phyloP scores from a whole-genome alignment of 169 alveolate species.

The Plasmodium berghei region DNA sequence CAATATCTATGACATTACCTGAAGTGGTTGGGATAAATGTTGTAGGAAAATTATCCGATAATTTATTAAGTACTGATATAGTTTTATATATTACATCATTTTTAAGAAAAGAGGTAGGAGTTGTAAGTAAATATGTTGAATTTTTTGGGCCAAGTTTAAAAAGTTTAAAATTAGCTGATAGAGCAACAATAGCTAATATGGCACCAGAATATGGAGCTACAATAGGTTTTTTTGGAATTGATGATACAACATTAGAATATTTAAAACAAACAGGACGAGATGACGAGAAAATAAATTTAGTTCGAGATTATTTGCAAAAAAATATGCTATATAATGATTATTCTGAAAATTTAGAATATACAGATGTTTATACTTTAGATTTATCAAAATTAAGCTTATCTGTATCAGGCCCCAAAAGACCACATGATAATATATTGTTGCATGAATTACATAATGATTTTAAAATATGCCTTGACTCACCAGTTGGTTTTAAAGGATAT shows the following conservation, averaged over 20 bases:
- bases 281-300: constrained; percentile 86
- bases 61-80: constrained; percentile 94
- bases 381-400: constrained; percentile 93
- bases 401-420: constrained; percentile 98
- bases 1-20: constrained; percentile 97
- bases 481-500: constrained; percentile 91
- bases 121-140: constrained; percentile 97
- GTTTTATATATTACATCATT: constrained; percentile 92
- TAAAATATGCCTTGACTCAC: constrained; percentile 81
- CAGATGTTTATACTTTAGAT: constrained; percentile 89
- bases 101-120: constrained; percentile 95
- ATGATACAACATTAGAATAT: constrained; percentile 92
- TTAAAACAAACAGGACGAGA: constrained; percentile 93
- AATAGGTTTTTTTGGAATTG: constrained; percentile 96
- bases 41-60: constrained; percentile 90
- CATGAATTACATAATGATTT: constrained; percentile 91
- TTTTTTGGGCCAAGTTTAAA: constrained; percentile 94
- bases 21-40: constrained; percentile 96
- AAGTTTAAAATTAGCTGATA: constrained; percentile 91
- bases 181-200: constrained; percentile 97
- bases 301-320: constrained; percentile 88
- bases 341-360: constrained; percentile 79
- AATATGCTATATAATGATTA: constrained; percentile 75
- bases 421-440: constrained; percentile 95
- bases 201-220: constrained; percentile 99